phyloP scores from a whole-genome alignment of 768 basidiomycete genomes.

The Termitomyces sp. region DNA sequence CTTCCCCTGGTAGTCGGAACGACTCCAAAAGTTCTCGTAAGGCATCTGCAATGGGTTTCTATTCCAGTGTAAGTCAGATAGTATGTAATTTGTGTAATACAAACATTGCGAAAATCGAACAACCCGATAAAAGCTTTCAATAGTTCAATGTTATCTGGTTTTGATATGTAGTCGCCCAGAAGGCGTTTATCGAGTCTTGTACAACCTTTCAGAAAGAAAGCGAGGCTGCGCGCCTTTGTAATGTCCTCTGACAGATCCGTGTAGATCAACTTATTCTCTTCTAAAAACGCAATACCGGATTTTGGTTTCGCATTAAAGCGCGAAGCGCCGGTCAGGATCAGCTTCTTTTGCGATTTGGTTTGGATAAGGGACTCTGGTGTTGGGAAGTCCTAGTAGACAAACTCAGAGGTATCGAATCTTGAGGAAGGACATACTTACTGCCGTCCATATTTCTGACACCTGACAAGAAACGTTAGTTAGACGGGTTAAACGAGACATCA shows the following conservation, averaged over 20 bases:
- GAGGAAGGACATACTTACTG: conserved; percentile 33
- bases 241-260: conserved; percentile 50
- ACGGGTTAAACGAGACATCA: neutral
- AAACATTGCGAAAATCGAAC: conserved; percentile 85
- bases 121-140: conserved; percentile 82
- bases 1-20: conserved; percentile 92
- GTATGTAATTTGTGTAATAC: conserved; percentile 17
- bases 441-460: conserved; percentile 53
- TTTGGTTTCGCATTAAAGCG: conserved; percentile 95
- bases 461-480: conserved; percentile 19
- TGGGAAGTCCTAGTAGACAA: conserved; percentile 41
- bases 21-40: conserved; percentile 92
- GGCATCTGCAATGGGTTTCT: conserved; percentile 96
- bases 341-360: conserved; percentile 80
- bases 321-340: conserved; percentile 76
- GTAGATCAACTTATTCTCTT: conserved; percentile 89
- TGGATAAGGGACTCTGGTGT: conserved; percentile 52
- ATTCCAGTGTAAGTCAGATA: neutral
- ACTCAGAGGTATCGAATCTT: conserved; percentile 1
- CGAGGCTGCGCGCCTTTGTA: conserved; percentile 64
- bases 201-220: conserved; percentile 79
- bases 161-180: conserved; percentile 89
- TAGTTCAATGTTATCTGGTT: conserved; percentile 79
- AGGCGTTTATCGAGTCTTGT: conserved; percentile 87
- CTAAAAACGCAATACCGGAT: conserved; percentile 81